Evolutionary conservation across 495 filamentous ascomycete species (phyloP), one percentile per base, ranked within the genome.

Genomic region (Aspergillus funiculosus): DNA sequence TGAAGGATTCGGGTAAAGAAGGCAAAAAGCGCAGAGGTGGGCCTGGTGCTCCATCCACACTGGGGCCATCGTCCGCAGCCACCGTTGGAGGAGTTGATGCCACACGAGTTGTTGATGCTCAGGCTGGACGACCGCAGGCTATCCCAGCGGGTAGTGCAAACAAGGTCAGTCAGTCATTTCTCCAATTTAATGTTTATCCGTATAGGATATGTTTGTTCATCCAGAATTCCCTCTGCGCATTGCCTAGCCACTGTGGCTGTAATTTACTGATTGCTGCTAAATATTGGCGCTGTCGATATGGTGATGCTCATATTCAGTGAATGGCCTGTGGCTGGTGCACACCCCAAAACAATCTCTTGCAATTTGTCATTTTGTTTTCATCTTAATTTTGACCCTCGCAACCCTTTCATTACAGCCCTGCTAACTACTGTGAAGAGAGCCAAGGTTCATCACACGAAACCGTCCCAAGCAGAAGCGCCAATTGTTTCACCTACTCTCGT

Each of bases 401-500:
- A 15, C 3, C 13, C 18, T 15, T 34, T 34, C n/a, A 6, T 34
- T 24, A 37, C 28, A 14, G 34, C 11, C 2, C 9, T 13, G 32
- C 50, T 52, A 37, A 52, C 38, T 21, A 37, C 10, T 6, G 19
- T 39, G 26, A 37, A 89, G 75, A 74, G 85, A 53, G 67, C 78
- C 5, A 87, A 85, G 59, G 57, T 72, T 5, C 64, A 86, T 43
- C 75, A 76, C 52, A 69, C 76, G 52, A 87, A 88, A 48, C 69
- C 79, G 11, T 62, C 80, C 2, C 66, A 71, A 5, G 65, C 74
- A 21, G 87, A 94, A 36, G 77, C 71, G 8, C 75, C 82, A 2
- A 74, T 79, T n/a, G 80, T 94, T 20, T 89, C 88, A 29, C 90
- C 92, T 1, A 92, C 85, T 5, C 69, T 99, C 43, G 85, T 88